Evolutionary conservation across 129 eudicot species (phyloP).

Genomic region (Escallonia rubra): DNA sequence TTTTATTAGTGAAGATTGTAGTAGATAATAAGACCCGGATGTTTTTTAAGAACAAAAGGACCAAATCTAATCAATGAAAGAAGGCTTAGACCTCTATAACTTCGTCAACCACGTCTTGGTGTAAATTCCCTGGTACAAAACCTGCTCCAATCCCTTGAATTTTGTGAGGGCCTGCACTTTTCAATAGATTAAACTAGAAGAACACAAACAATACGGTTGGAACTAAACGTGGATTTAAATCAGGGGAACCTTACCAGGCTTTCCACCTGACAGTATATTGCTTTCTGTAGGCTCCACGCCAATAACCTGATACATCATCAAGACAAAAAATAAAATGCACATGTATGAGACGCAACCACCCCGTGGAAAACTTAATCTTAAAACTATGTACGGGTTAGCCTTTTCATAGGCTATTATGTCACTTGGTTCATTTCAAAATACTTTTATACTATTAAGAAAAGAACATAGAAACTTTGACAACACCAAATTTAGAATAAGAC

Average conservation of each 20-base stretch:
- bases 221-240: background rate
- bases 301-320: slow-evolving; percentile 50
- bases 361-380: too few species aligned
- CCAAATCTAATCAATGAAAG: slow-evolving; percentile 27
- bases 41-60: background rate
- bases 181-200: slow-evolving; percentile 22
- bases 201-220: background rate
- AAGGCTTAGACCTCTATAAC: slow-evolving; percentile 68
- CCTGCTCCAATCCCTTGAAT: slow-evolving; percentile 99
- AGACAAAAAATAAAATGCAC: slow-evolving; percentile 6
- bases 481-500: too few species aligned
- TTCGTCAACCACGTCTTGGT: slow-evolving; percentile 86
- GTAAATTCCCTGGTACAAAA: slow-evolving; percentile 86
- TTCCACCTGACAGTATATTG: slow-evolving; percentile 93
- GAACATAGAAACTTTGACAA: too few species aligned
- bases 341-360: background rate
- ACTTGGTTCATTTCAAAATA: too few species aligned
- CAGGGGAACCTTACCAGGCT: slow-evolving; percentile 69
- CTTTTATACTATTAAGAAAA: too few species aligned
- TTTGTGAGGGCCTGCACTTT: slow-evolving; percentile 98
- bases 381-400: too few species aligned
- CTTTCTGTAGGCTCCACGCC: slow-evolving; percentile 97
- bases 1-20: background rate
- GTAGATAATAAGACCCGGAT: background rate
- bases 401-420: too few species aligned